phyloP scores from a whole-genome alignment of 495 filamentous ascomycete species.

The Xylaria cubensis region DNA sequence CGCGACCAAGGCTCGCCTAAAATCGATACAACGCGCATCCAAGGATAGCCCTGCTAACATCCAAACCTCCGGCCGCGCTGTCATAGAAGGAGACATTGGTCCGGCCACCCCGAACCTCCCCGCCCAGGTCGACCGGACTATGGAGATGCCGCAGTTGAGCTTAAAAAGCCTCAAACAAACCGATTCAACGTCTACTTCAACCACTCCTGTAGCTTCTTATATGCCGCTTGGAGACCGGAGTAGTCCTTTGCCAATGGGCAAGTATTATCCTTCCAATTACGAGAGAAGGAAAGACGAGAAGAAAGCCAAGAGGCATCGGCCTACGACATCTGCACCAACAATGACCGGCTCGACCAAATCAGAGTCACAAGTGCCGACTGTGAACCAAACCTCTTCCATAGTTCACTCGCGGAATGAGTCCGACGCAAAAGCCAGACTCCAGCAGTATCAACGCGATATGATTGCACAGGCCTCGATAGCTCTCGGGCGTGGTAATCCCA shows the following conservation, averaged over 20 bases:
- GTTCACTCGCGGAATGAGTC: slow-evolving; percentile 46
- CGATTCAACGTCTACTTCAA: slow-evolving; percentile 29
- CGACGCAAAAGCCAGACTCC: slow-evolving; percentile 56
- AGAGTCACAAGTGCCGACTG: slow-evolving; percentile 42
- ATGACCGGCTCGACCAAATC: slow-evolving; percentile 32
- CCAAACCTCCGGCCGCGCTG: slow-evolving; percentile 6
- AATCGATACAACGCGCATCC: slow-evolving; percentile 41
- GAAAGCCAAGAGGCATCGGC: slow-evolving; percentile 28
- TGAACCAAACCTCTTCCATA: slow-evolving; percentile 28
- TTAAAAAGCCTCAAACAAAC: slow-evolving; percentile 17
- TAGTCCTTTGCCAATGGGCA: slow-evolving; percentile 54
- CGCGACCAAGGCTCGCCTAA: slow-evolving; percentile 43
- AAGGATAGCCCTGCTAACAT: slow-evolving; percentile 30
- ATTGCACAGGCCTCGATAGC: slow-evolving; percentile 60
- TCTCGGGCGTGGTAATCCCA: slow-evolving; percentile 47
- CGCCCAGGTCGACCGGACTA: slow-evolving; percentile 30
- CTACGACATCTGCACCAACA: slow-evolving; percentile 30
- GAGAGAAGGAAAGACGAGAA: slow-evolving; percentile 46
- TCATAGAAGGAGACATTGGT: slow-evolving; percentile 13
- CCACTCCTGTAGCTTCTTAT: slow-evolving; percentile 52
- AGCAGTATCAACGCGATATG: slow-evolving; percentile 68
- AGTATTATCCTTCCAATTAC: slow-evolving; percentile 63
- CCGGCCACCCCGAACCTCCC: slow-evolving; percentile 27
- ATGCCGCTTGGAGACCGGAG: slow-evolving; percentile 47
- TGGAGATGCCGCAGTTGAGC: slow-evolving; percentile 28